A percentile compares a stretch with the other conserved stretches of the same genome.
phyloP scores from a whole-genome alignment of 805 yeast species.

The Lipomyces oligophaga region DNA sequence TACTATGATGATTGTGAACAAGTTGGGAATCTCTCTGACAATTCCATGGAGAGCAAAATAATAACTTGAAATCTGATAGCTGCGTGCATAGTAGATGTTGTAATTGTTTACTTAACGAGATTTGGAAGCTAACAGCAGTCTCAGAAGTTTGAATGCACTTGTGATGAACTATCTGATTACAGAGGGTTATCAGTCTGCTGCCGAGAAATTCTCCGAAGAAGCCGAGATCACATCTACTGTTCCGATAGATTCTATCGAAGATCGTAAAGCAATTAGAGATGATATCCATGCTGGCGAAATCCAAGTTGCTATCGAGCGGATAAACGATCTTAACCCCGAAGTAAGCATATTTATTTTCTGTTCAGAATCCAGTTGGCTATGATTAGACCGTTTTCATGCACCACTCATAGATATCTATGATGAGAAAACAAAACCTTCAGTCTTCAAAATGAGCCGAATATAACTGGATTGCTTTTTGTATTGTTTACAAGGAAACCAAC shows the following conservation, averaged over 20 bases:
- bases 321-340: constrained; percentile 60
- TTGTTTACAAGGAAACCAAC: not conserved
- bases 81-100: no score
- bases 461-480: no score
- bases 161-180: constrained; percentile 70
- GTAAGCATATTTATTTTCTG: constrained; percentile 15
- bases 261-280: constrained; percentile 52
- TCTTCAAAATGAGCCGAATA: constrained; percentile 31
- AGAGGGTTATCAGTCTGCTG: constrained; percentile 73
- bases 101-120: no score
- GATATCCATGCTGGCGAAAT: constrained; percentile 59
- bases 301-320: constrained; percentile 51
- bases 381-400: constrained; percentile 33
- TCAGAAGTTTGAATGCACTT: constrained; percentile 44
- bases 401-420: constrained; percentile 31
- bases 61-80: constrained; percentile 26
- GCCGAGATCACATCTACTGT: constrained; percentile 33
- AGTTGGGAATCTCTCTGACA: constrained; percentile 35
- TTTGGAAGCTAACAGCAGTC: no score
- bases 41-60: constrained; percentile 23
- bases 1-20: constrained; percentile 23
- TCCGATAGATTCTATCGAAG: constrained; percentile 51
- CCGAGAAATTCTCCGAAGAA: constrained; percentile 58
- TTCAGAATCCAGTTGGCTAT: constrained; percentile 9
- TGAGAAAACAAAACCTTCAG: constrained; percentile 32